phyloP scores from a whole-genome alignment of 169 alveolate species.

The Babesia divergens region DNA sequence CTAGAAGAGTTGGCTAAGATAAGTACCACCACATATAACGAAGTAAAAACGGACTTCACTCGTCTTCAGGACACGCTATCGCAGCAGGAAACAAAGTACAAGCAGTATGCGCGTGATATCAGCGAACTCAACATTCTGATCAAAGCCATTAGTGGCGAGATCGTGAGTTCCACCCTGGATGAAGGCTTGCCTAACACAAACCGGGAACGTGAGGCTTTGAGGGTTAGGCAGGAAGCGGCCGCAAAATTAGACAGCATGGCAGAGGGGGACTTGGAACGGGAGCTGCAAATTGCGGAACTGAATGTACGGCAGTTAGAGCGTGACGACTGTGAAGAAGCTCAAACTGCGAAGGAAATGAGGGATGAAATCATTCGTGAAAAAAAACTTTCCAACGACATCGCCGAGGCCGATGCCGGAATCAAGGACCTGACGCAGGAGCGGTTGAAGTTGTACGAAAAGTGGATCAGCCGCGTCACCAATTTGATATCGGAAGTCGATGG shows the following conservation, averaged over 20 bases:
- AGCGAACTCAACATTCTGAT: slow-evolving; percentile 45
- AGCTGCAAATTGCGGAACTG: slow-evolving; percentile 61
- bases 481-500: slow-evolving; percentile 57
- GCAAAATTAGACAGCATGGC: slow-evolving; percentile 32
- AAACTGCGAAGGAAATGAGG: slow-evolving; percentile 56
- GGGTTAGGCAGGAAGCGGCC: slow-evolving; percentile 33
- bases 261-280: slow-evolving; percentile 58
- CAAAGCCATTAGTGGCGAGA: slow-evolving; percentile 46
- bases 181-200: not conserved
- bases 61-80: slow-evolving; percentile 26
- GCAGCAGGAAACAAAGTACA: slow-evolving; percentile 48
- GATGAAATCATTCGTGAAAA: slow-evolving; percentile 41
- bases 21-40: slow-evolving; percentile 24
- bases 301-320: slow-evolving; percentile 58
- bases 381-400: slow-evolving; percentile 41
- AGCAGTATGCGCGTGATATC: slow-evolving; percentile 30
- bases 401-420: slow-evolving; percentile 29
- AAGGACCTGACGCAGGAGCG: not conserved
- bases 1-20: slow-evolving; percentile 31
- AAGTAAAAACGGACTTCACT: slow-evolving; percentile 42
- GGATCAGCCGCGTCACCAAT: slow-evolving; percentile 57
- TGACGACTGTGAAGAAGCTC: slow-evolving; percentile 60
- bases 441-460: slow-evolving; percentile 13
- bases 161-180: not conserved
- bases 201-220: slow-evolving; percentile 20